phyloP scores from a whole-genome alignment of 768 basidiomycete genomes.

The Sarcodon sp. region DNA sequence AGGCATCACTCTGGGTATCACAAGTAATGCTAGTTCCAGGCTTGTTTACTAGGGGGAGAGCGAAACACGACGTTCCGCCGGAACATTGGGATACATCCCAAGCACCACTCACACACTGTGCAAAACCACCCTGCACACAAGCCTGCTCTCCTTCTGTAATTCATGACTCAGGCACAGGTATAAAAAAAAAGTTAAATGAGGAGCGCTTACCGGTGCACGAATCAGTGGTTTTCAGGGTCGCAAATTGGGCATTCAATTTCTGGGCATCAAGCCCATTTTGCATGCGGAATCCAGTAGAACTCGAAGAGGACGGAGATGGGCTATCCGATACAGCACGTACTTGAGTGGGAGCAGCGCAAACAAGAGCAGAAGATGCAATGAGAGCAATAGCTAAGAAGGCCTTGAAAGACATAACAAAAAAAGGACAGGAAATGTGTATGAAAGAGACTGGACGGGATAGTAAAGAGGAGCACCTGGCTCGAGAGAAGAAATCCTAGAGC shows the following conservation, averaged over 20 bases:
- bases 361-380: no score
- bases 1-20: slow-evolving; percentile 19
- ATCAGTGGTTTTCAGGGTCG: slow-evolving; percentile 12
- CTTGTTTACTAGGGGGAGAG: slow-evolving; percentile 27
- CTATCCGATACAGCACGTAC: no score
- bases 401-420: no score
- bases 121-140: slow-evolving; percentile 23
- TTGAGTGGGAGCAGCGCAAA: no score
- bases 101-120: slow-evolving; percentile 24
- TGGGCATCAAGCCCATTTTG: slow-evolving; percentile 21
- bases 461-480: no score
- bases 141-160: slow-evolving; percentile 18
- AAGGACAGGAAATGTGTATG: no score
- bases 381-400: no score
- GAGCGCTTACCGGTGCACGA: slow-evolving; percentile 12
- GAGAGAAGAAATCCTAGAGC: no score
- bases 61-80: slow-evolving; percentile 18
- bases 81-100: slow-evolving; percentile 21
- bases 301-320: no score
- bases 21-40: slow-evolving; percentile 26
- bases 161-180: neutral
- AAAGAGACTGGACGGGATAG: no score
- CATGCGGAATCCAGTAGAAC: slow-evolving; percentile 7
- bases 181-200: neutral
- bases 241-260: slow-evolving; percentile 19